Base-by-base conservation (phyloP, 805 yeast genomes). In the Saccharomycopsis sp. region DNA sequence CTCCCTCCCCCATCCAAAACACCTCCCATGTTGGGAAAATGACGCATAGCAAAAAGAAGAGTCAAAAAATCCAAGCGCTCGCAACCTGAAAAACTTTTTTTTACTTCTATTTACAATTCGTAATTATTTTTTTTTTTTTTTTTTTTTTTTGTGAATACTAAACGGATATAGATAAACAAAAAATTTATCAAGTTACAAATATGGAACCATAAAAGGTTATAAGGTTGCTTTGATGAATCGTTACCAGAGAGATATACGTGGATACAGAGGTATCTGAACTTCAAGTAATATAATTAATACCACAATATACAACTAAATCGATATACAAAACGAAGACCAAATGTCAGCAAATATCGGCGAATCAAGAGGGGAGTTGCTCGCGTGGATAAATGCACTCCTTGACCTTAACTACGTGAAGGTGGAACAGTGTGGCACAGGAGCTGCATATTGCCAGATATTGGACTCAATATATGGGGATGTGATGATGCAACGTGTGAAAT, bases 371-470 rank as follows among this genome's bases (percentile, higher is more conserved):
- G 97, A 90, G 65, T 78, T 94, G 17, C 73, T 94, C 58, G 80
- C 78, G 57, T 94, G 98, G 98, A 77, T 94, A 64, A 93, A 93
- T 67, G 76, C 80, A 50, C 78, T 88, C 2, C 76, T 90, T 53
- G 79, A 79, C 51, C 71, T 91, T 49, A 76, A 83, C 62, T 82
- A 88, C 66, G 76, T 83, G 42, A 89, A 87, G 68, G 86, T 94
- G 1, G 99, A 94, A 69, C 92, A 92, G 71, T 86, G 97, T 68
- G 99, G 99, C 17, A 82, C 87, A 1, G 99, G 99, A 1, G 97
- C 97, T 0, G 93, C 90, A 0, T 93, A 89, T 69, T 91, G 97
- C 71, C 97, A 92, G 73, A 79, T 94, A 47, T 78, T 93, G 75
- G 97, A 94, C 70, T 82, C 91, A 5, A 84, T 94, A 19, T 88